Evolutionary conservation across 352 stramenopile species (phyloP).

Genomic region (Globisporangium canariense): DNA sequence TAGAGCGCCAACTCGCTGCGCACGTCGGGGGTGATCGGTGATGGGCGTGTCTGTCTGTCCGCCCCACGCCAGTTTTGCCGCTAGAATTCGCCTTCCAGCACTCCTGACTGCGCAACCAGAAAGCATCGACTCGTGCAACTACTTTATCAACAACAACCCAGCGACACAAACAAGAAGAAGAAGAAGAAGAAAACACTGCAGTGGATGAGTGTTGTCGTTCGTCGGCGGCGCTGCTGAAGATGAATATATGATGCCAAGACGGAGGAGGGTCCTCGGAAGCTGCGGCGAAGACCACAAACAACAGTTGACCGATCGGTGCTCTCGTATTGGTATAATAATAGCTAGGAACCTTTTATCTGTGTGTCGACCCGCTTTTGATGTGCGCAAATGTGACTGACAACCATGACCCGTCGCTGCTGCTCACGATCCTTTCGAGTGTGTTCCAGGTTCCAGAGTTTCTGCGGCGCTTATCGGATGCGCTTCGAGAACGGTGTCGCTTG

Average conservation of each 20-base stretch:
- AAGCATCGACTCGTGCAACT: conserved; percentile 4
- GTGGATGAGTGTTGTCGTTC: conserved; percentile 8
- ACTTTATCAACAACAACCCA: conserved; percentile 13
- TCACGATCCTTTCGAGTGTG: not conserved
- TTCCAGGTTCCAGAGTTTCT: not conserved
- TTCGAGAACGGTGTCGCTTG: not conserved
- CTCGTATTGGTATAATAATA: conserved; percentile 36
- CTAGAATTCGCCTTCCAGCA: conserved; percentile 5
- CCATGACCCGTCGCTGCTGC: not conserved
- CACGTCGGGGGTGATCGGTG: conserved; percentile 1
- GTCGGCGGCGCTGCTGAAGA: conserved; percentile 7
- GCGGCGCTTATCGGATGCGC: conserved; percentile 9
- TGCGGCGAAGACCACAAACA: conserved; percentile 10
- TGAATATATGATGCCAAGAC: conserved; percentile 12
- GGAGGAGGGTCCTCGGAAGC: conserved; percentile 5
- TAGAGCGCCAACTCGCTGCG: conserved; percentile 10
- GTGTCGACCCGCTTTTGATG: not conserved
- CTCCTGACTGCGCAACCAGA: conserved; percentile 7
- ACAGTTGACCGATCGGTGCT: conserved; percentile 12
- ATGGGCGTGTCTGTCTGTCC: not conserved
- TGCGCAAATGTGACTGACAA: not conserved
- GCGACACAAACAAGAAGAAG: conserved; percentile 2
- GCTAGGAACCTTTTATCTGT: conserved; percentile 24
- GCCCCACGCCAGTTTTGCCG: conserved; percentile 9
- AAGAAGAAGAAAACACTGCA: conserved; percentile 4